Conservation (phyloP, 495 filamentous ascomycete species). For the Trichoderma virens region DNA sequence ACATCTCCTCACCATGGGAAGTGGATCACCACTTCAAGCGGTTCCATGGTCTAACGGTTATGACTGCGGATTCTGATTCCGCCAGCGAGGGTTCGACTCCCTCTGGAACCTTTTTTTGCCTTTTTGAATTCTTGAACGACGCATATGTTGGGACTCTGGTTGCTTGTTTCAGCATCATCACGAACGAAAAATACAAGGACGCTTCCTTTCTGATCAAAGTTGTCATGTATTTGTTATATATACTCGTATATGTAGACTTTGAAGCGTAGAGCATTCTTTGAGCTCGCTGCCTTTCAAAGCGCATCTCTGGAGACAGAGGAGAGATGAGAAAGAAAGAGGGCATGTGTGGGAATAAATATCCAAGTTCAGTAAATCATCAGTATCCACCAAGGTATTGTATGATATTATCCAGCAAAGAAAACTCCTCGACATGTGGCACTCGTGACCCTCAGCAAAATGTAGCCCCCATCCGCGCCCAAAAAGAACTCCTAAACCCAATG, state of each 20-base stretch:
- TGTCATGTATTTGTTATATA: background rate
- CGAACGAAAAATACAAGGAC: too few relatives aligned
- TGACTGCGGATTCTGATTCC: slow-evolving; percentile 9
- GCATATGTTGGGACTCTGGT: too few relatives aligned
- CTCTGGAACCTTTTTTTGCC: background rate
- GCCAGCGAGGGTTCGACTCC: slow-evolving; percentile 8
- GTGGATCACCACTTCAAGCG: background rate
- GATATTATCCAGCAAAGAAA: background rate
- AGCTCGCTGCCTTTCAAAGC: background rate
- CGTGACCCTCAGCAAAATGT: too few relatives aligned
- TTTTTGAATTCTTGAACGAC: background rate
- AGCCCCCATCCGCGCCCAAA: too few relatives aligned
- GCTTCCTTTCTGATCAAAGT: too few relatives aligned
- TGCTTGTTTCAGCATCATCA: too few relatives aligned
- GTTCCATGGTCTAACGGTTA: slow-evolving; percentile 5
- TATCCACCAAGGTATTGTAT: background rate
- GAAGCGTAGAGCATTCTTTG: background rate
- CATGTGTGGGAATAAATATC: background rate
- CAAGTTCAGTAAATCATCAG: too few relatives aligned
- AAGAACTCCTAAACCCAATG: background rate
- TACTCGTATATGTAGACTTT: background rate
- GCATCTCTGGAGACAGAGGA: background rate
- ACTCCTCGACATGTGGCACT: too few relatives aligned
- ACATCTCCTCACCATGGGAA: background rate
- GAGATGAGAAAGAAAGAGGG: background rate